Evolutionary conservation across 1,284 basidiomycete genomes (phyloP).

Genomic region (Grifola frondosa): DNA sequence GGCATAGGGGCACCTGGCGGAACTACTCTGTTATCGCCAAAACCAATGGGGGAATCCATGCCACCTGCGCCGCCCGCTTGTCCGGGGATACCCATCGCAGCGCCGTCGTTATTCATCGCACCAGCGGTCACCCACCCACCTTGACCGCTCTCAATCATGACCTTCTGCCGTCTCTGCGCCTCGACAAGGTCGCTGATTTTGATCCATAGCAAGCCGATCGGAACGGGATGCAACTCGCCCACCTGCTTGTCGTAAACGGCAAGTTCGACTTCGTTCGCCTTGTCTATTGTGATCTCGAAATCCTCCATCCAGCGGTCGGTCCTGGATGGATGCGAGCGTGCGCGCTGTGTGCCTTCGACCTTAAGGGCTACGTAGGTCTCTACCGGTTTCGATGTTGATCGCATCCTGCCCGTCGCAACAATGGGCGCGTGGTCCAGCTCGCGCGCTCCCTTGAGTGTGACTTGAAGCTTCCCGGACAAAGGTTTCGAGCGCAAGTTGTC

Average conservation of each 20-base stretch:
- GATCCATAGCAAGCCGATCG: slow-evolving; percentile 96
- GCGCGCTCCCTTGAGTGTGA: slow-evolving; percentile 86
- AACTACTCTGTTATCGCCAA: slow-evolving; percentile 35
- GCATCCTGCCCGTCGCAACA: slow-evolving; percentile 51
- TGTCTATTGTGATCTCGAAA: slow-evolving; percentile 95
- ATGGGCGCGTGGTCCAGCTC: slow-evolving; percentile 95
- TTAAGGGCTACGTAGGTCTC: slow-evolving; percentile 96
- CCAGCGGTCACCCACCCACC: slow-evolving; percentile 94
- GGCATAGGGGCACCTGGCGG: slow-evolving; percentile 31
- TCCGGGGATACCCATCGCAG: slow-evolving; percentile 35
- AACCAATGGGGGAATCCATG: slow-evolving; percentile 58
- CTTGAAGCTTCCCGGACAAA: slow-evolving; percentile 89
- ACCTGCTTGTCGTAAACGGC: slow-evolving; percentile 93
- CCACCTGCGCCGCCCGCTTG: slow-evolving; percentile 46
- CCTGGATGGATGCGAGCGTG: slow-evolving; percentile 88
- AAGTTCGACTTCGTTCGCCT: slow-evolving; percentile 98
- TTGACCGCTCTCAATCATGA: slow-evolving; percentile 80
- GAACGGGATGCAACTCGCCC: slow-evolving; percentile 77
- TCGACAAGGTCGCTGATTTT: slow-evolving; percentile 95
- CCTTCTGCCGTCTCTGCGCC: slow-evolving; percentile 91
- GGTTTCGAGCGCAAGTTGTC: slow-evolving; percentile 90
- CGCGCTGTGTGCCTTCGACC: slow-evolving; percentile 93
- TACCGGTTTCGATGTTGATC: slow-evolving; percentile 77
- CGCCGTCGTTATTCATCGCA: slow-evolving; percentile 68
- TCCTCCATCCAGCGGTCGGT: slow-evolving; percentile 98